Evolutionary conservation across 1,284 basidiomycete species (phyloP).

Genomic region (Pyrrhoderma lamaoense): DNA sequence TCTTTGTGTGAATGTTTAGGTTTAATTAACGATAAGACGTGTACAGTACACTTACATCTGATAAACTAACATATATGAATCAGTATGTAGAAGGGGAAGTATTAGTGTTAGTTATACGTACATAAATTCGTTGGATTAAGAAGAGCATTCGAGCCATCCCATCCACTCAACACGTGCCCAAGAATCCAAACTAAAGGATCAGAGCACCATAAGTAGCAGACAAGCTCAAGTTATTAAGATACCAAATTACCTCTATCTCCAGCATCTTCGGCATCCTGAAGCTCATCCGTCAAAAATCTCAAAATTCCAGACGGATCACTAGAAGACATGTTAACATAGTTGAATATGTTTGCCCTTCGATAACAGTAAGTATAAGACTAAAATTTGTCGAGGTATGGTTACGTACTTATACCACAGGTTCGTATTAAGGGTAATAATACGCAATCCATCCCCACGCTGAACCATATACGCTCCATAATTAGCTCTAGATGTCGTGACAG

Average conservation of each 20-base stretch:
- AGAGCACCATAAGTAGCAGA: background rate
- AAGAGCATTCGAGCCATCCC: conserved; percentile 64
- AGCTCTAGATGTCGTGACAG: conserved; percentile 49
- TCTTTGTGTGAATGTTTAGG: no score
- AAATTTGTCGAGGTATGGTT: background rate
- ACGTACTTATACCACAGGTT: conserved; percentile 44
- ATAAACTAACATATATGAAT: conserved; percentile 42
- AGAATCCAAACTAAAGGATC: conserved; percentile 63
- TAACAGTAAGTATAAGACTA: background rate
- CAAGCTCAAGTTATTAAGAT: background rate
- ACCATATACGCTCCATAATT: conserved; percentile 77
- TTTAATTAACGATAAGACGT: background rate
- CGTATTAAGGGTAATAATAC: conserved; percentile 74
- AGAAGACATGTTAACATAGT: conserved; percentile 68
- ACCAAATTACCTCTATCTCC: conserved; percentile 49
- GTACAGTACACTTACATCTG: conserved; percentile 46
- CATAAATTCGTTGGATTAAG: conserved; percentile 58
- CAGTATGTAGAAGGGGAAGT: background rate
- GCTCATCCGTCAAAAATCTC: conserved; percentile 71
- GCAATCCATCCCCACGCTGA: conserved; percentile 55
- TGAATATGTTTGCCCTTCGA: conserved; percentile 59
- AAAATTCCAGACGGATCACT: conserved; percentile 71
- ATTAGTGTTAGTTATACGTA: conserved; percentile 25
- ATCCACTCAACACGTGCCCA: conserved; percentile 71
- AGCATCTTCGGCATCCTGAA: conserved; percentile 69